Evolutionary conservation across 176 grass and related monocot genomes (phyloP).

Genomic region (Eleusine indica): DNA sequence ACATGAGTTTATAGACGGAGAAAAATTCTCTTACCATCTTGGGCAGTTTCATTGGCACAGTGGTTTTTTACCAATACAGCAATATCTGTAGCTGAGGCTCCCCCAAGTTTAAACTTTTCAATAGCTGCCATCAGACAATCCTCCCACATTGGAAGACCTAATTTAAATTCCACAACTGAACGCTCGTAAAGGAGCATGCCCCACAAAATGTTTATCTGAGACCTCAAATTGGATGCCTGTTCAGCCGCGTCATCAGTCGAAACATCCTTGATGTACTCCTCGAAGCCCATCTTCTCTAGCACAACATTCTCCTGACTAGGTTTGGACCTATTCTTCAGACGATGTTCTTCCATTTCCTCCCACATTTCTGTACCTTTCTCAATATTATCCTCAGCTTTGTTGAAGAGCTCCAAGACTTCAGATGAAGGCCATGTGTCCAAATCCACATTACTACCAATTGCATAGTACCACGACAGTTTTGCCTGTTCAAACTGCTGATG

Average conservation of each 20-base stretch:
- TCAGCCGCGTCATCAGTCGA: conserved; percentile 62
- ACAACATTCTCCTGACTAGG: conserved; percentile 54
- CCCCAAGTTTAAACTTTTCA: conserved; percentile 82
- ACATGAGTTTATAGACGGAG: background rate
- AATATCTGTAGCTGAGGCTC: conserved; percentile 67
- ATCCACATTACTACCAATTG: conserved; percentile 49
- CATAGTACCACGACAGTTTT: conserved; percentile 78
- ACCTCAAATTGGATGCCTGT: conserved; percentile 62
- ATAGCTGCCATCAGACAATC: conserved; percentile 69
- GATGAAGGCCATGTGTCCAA: conserved; percentile 47
- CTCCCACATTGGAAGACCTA: conserved; percentile 79
- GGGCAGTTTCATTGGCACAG: conserved; percentile 70
- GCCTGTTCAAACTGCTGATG: conserved; percentile 82
- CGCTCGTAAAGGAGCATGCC: conserved; percentile 82
- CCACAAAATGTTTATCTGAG: conserved; percentile 83
- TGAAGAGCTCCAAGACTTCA: conserved; percentile 66
- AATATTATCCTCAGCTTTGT: conserved; percentile 73
- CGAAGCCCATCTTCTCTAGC: conserved; percentile 67
- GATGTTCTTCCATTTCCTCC: conserved; percentile 69
- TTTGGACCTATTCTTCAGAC: conserved; percentile 60
- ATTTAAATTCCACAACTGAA: conserved; percentile 76
- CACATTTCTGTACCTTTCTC: conserved; percentile 73
- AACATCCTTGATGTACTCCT: conserved; percentile 65
- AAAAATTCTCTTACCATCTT: conserved; percentile 58
- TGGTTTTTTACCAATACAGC: conserved; percentile 67